A percentile compares a stretch with the other conserved stretches of the same genome.
Evolutionary conservation across 257 asterid species (phyloP).

Genomic region (Paraleonurus japonicus): DNA sequence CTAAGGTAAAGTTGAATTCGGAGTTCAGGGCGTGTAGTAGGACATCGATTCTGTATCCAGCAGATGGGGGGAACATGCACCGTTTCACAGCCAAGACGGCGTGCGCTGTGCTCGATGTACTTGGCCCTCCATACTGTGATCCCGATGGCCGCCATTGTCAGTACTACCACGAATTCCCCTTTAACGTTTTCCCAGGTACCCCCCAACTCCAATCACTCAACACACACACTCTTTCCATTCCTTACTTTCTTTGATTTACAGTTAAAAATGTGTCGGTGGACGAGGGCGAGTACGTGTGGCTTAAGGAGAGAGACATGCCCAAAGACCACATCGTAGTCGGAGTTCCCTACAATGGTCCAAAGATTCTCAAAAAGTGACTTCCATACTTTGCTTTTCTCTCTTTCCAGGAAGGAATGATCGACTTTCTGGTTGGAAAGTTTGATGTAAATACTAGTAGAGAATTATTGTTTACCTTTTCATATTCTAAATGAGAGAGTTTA

Average conservation of each 20-base stretch:
- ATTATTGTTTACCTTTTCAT: not conserved
- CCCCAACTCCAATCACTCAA: no score
- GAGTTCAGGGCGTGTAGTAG: slow-evolving; percentile 43
- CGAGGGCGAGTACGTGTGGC: slow-evolving; percentile 63
- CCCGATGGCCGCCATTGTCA: slow-evolving; percentile 90
- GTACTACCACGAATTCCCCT: slow-evolving; percentile 62
- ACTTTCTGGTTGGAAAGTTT: not conserved
- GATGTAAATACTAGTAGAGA: not conserved
- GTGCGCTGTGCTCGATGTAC: slow-evolving; percentile 86
- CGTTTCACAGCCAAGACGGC: slow-evolving; percentile 77
- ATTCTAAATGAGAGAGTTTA: not conserved
- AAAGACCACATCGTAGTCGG: slow-evolving; percentile 58
- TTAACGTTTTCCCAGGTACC: slow-evolving; percentile 30
- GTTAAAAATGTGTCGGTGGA: slow-evolving; percentile 30
- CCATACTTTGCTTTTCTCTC: not conserved
- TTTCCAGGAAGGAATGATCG: not conserved
- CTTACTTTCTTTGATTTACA: slow-evolving; percentile 28
- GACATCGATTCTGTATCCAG: slow-evolving; percentile 69
- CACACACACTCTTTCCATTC: no score
- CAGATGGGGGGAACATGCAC: slow-evolving; percentile 89
- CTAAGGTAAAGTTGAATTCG: slow-evolving; percentile 60
- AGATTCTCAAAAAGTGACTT: slow-evolving; percentile 44
- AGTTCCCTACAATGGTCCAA: slow-evolving; percentile 62
- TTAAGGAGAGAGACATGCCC: slow-evolving; percentile 74
- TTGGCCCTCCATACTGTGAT: slow-evolving; percentile 88